Evolutionary conservation across 2,329 filamentous ascomycete genomes (phyloP).

Genomic region (Pseudocercospora fuligena): DNA sequence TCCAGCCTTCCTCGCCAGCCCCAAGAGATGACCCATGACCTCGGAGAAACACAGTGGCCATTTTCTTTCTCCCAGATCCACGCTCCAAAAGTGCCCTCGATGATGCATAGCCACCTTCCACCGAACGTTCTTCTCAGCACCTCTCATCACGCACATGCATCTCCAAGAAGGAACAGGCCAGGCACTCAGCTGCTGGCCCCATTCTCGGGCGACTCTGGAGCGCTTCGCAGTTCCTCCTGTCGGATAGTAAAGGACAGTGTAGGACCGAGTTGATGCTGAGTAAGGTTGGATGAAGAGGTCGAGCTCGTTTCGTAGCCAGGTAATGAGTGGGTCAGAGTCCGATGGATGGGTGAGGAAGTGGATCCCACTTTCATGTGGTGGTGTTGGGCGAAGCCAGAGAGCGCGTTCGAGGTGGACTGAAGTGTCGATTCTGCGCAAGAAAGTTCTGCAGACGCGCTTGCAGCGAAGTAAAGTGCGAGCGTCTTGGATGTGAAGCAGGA

Average conservation of each 20-base stretch:
- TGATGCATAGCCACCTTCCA: not conserved
- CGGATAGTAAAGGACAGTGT: not conserved
- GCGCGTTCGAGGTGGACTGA: not conserved
- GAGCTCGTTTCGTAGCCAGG: not conserved
- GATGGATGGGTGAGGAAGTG: not conserved
- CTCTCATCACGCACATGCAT: not conserved
- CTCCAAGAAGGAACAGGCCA: not conserved
- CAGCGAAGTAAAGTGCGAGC: not conserved
- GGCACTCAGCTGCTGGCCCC: not conserved
- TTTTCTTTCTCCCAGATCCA: not conserved
- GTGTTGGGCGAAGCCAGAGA: not conserved
- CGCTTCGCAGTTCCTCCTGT: not conserved
- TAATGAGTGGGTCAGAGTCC: not conserved
- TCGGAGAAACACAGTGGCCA: not conserved
- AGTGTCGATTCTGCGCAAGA: not conserved
- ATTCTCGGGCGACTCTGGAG: not conserved
- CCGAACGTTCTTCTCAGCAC: not conserved
- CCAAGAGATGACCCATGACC: not conserved
- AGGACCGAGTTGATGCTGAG: not conserved
- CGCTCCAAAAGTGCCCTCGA: not conserved
- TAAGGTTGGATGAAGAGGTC: slow-evolving; percentile 4
- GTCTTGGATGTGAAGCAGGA: not conserved
- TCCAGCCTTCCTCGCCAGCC: not conserved
- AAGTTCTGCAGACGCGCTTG: not conserved
- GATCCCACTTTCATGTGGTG: not conserved